Conservation (phyloP, 2,329 filamentous ascomycete species). For the Cladosporium sp. region DNA sequence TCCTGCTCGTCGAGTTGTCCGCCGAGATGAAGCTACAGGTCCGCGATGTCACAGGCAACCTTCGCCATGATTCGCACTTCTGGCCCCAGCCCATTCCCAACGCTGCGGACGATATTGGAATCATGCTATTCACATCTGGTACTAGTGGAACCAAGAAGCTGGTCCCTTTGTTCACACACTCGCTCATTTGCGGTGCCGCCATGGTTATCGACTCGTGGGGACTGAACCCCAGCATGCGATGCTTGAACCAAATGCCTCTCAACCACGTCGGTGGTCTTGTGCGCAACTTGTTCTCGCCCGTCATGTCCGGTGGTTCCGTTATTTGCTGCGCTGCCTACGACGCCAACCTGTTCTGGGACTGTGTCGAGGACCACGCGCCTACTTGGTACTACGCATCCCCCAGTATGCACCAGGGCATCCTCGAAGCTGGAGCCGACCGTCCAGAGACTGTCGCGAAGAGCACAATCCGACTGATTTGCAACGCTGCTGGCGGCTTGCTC, state of each 20-base stretch:
- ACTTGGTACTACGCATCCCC: conserved; percentile 62
- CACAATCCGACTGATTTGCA: conserved; percentile 55
- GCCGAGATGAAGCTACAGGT: conserved; percentile 42
- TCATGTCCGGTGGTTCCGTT: conserved; percentile 55
- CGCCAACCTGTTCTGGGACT: conserved; percentile 58
- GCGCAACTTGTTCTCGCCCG: conserved; percentile 56
- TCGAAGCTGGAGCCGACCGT: conserved; percentile 48
- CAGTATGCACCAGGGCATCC: conserved; percentile 57
- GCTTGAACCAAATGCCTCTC: conserved; percentile 61
- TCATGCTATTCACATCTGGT: conserved; percentile 59
- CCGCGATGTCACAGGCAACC: conserved; percentile 22
- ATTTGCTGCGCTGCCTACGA: conserved; percentile 58
- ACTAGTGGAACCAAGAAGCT: conserved; percentile 61
- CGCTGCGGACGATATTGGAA: conserved; percentile 47
- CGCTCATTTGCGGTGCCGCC: conserved; percentile 53
- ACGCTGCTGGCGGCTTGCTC: conserved; percentile 56
- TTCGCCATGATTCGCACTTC: conserved; percentile 13
- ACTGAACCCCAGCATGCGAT: conserved; percentile 49
- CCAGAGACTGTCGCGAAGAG: conserved; percentile 44
- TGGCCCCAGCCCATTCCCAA: conserved; percentile 35
- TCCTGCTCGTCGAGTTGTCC: conserved; percentile 44
- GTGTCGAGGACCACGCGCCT: conserved; percentile 48
- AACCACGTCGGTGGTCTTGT: conserved; percentile 57
- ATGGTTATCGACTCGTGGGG: conserved; percentile 58
- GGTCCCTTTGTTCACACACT: conserved; percentile 54